Percentiles rank a stretch among this genome's conserved stretches.
Conservation (phyloP, 345 rosid species). For the Excoecaria cochinchinensis region DNA sequence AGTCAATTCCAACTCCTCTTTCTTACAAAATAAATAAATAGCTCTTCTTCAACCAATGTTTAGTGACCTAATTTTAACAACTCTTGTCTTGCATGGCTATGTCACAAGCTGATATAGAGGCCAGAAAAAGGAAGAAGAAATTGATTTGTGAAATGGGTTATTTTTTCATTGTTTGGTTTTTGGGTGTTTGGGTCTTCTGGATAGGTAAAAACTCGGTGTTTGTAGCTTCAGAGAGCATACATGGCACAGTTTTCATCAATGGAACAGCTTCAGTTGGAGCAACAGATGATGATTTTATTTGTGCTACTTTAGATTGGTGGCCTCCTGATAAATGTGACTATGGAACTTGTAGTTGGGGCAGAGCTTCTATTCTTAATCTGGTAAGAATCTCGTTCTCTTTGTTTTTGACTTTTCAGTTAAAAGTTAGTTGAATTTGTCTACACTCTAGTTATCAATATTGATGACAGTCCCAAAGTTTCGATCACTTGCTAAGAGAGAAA, state of each 20-base stretch:
- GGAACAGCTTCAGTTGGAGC: conserved; percentile 39
- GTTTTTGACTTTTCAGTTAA: no score
- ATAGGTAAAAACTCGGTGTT: conserved; percentile 6
- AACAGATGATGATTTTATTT: conserved; percentile 43
- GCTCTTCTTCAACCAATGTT: neutral
- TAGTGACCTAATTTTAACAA: neutral
- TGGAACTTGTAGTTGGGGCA: conserved; percentile 52
- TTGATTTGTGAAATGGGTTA: conserved; percentile 19
- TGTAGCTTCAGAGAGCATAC: conserved; percentile 15
- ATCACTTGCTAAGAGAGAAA: no score
- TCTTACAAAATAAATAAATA: neutral
- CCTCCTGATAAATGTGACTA: conserved; percentile 55
- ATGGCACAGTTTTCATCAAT: conserved; percentile 37
- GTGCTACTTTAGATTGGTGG: conserved; percentile 58
- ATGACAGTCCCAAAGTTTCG: no score
- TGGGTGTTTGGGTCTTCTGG: conserved; percentile 30
- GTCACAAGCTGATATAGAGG: neutral
- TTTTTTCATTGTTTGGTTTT: conserved; percentile 23
- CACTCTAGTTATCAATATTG: no score
- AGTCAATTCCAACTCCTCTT: neutral
- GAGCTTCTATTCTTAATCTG: conserved; percentile 44
- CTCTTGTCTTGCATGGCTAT: neutral
- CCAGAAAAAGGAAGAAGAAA: neutral
- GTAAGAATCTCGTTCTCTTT: conserved; percentile 14
- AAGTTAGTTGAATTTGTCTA: no score